phyloP scores from a whole-genome alignment of 192 early-diverging fungal species.

The Rhizoclosmatium globosum region DNA sequence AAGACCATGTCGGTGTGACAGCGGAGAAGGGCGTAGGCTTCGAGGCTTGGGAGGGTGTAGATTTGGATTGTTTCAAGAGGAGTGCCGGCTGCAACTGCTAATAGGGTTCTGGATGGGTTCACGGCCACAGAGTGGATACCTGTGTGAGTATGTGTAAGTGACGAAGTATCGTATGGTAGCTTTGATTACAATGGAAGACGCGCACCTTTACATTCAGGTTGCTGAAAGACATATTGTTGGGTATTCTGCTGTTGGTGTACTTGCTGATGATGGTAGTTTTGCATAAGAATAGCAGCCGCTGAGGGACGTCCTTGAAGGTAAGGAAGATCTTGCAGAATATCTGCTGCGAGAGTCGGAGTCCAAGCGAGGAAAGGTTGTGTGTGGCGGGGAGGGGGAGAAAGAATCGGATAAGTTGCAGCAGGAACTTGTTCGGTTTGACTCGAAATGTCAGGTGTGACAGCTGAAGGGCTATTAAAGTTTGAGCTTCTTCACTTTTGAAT shows the following conservation, averaged over 20 bases:
- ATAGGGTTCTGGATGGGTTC: slow-evolving; percentile 67
- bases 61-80: slow-evolving; percentile 67
- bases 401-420: neutral
- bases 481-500: neutral
- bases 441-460: neutral
- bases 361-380: neutral
- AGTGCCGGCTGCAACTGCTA: slow-evolving; percentile 69
- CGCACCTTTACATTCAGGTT: neutral
- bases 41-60: slow-evolving; percentile 67
- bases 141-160: neutral
- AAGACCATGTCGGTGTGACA: slow-evolving; percentile 73
- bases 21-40: slow-evolving; percentile 62
- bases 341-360: neutral
- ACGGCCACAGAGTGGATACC: slow-evolving; percentile 71
- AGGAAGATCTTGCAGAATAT: neutral
- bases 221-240: neutral
- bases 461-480: neutral
- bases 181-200: neutral
- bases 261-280: too few relatives aligned
- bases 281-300: neutral
- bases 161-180: neutral
- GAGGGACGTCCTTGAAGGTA: neutral
- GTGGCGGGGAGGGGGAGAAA: neutral
- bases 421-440: neutral
- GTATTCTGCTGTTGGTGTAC: neutral